phyloP scores from a whole-genome alignment of 2,329 filamentous ascomycete genomes.

The Falciphora oryzae region DNA sequence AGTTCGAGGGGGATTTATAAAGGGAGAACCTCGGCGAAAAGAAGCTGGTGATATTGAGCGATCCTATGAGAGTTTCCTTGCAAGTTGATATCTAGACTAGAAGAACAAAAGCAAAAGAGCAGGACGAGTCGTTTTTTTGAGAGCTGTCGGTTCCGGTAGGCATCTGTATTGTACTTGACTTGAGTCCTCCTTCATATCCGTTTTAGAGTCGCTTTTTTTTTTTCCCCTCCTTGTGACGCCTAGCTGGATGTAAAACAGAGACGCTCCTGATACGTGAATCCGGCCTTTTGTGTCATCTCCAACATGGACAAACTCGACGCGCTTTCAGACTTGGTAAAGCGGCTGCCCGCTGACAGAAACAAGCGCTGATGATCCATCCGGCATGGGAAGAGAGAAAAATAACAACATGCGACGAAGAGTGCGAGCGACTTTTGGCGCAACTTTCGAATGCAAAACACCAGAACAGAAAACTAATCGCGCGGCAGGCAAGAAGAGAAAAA shows the following conservation, averaged over 20 bases:
- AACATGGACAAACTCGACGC: background rate
- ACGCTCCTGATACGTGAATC: background rate
- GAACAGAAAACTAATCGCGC: background rate
- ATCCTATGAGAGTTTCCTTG: background rate
- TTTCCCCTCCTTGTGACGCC: background rate
- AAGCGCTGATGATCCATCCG: background rate
- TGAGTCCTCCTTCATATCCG: background rate
- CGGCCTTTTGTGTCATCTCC: background rate
- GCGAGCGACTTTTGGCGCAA: background rate
- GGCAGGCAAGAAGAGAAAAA: background rate
- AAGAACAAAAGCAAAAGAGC: background rate
- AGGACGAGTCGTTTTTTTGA: background rate
- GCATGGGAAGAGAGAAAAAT: background rate
- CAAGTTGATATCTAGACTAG: background rate
- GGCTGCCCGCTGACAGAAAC: background rate
- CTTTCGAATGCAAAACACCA: background rate
- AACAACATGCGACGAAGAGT: background rate
- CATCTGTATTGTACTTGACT: background rate
- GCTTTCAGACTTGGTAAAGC: background rate
- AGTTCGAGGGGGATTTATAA: conserved; percentile 57
- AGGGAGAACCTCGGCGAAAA: background rate
- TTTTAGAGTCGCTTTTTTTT: background rate
- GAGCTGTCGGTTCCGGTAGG: background rate
- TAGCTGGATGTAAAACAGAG: background rate
- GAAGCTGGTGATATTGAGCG: background rate